Evolutionary conservation across 371 early-diverging fungal genomes (phyloP).

Genomic region (Mortierella sp.): DNA sequence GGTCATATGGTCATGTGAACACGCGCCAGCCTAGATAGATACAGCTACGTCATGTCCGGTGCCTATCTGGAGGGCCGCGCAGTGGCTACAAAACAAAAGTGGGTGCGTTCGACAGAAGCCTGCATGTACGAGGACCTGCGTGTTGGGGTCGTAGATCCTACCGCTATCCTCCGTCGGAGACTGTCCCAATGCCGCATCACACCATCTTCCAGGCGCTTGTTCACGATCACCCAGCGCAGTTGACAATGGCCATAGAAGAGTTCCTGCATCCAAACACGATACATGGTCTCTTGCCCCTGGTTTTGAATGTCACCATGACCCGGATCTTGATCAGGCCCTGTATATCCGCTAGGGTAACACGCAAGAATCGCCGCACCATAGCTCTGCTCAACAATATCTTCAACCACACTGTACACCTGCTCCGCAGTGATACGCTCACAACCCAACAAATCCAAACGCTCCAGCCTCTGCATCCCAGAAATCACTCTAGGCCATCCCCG

Average conservation of each 20-base stretch:
- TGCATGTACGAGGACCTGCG: background rate
- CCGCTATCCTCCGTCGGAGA: background rate
- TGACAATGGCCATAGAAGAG: constrained; percentile 16
- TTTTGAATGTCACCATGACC: no score
- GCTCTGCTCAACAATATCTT: constrained; percentile 16
- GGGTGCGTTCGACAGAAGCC: constrained; percentile 25
- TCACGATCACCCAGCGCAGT: constrained; percentile 45
- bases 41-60: background rate
- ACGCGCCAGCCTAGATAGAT: no score
- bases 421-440: constrained; percentile 48
- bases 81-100: constrained; percentile 30
- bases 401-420: constrained; percentile 24
- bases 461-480: constrained; percentile 13
- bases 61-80: constrained; percentile 23
- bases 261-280: background rate
- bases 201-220: constrained; percentile 35
- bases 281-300: no score
- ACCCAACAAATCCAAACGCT: constrained; percentile 33
- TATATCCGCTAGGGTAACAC: no score
- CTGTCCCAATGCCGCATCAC: constrained; percentile 21
- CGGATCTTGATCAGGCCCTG: no score
- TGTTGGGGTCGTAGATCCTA: no score
- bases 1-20: constrained; percentile 3
- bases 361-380: no score
- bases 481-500: constrained; percentile 46